Evolutionary conservation across 2,329 filamentous ascomycete genomes (phyloP).

Genomic region (Beauveria brongniartii): DNA sequence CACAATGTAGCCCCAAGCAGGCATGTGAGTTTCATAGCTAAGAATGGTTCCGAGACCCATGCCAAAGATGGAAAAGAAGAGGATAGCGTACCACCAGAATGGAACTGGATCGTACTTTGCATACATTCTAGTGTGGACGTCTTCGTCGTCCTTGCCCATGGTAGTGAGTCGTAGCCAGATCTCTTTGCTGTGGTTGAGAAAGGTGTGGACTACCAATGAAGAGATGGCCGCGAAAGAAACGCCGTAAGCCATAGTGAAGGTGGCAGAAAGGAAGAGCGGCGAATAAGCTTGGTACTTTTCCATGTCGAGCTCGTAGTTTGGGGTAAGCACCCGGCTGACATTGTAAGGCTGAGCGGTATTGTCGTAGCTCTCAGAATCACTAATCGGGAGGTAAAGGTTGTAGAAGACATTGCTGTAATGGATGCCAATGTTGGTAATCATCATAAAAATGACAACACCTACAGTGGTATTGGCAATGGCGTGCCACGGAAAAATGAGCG

Average conservation of each 20-base stretch:
- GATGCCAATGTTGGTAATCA: constrained; percentile 37
- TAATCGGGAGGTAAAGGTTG: constrained; percentile 46
- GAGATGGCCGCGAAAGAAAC: constrained; percentile 41
- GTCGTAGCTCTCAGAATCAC: constrained; percentile 46
- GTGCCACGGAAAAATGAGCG: constrained; percentile 33
- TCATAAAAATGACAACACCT: constrained; percentile 35
- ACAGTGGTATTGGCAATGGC: constrained; percentile 39
- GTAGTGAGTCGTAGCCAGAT: constrained; percentile 37
- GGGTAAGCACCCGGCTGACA: constrained; percentile 42
- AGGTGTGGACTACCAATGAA: constrained; percentile 30
- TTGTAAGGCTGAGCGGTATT: constrained; percentile 45
- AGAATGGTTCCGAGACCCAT: constrained; percentile 22
- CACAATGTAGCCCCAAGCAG: constrained; percentile 19
- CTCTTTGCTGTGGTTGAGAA: constrained; percentile 32
- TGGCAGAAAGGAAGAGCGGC: constrained; percentile 43
- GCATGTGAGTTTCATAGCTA: constrained; percentile 19
- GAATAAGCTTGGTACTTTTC: constrained; percentile 44
- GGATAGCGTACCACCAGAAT: constrained; percentile 30
- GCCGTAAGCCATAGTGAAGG: constrained; percentile 33
- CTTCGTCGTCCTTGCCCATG: constrained; percentile 33
- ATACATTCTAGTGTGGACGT: constrained; percentile 29
- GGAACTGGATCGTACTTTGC: constrained; percentile 24
- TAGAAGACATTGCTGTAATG: constrained; percentile 37
- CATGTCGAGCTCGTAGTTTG: constrained; percentile 37
- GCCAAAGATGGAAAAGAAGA: constrained; percentile 23